Evolutionary conservation across 208 protist genomes (phyloP).

Genomic region (Leishmania guyanensis): DNA sequence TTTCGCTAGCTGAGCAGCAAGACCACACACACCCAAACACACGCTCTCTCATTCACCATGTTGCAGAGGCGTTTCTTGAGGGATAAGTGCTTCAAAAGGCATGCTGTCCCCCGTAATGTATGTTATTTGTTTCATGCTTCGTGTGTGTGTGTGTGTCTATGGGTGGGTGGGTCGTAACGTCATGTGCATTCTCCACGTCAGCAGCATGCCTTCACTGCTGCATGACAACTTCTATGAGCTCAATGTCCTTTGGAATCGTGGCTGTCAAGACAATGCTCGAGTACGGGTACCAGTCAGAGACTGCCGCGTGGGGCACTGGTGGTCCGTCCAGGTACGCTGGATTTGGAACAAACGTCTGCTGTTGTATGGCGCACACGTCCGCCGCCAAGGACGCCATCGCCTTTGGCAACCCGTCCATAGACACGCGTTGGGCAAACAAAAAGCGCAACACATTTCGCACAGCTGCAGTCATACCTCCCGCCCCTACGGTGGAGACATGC

Average conservation of each 20-base stretch:
- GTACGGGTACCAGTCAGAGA: conserved; percentile 48
- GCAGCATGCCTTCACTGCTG: not conserved
- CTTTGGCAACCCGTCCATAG: conserved; percentile 28
- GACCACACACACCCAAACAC: not conserved
- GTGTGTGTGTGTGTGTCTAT: not conserved
- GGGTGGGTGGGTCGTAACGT: not conserved
- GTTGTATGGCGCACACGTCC: conserved; percentile 16
- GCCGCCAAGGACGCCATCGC: conserved; percentile 15
- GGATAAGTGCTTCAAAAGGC: not conserved
- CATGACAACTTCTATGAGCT: conserved; percentile 26
- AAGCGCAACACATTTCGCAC: conserved; percentile 30
- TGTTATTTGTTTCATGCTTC: not conserved
- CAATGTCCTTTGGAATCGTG: conserved; percentile 51
- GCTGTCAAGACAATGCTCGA: conserved; percentile 52
- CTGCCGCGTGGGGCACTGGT: not conserved
- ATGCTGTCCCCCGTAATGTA: not conserved
- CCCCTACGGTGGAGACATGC: not conserved
- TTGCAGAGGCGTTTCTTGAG: not conserved
- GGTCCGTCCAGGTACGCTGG: conserved; percentile 12
- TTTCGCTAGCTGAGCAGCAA: not conserved
- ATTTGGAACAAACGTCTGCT: conserved; percentile 8
- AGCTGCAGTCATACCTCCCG: not conserved
- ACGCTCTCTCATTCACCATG: not conserved
- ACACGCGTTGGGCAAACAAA: conserved; percentile 46
- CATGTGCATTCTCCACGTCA: too few species aligned